Base-by-base conservation (phyloP, 345 rosid genomes). In the Salix arbutifolia region DNA sequence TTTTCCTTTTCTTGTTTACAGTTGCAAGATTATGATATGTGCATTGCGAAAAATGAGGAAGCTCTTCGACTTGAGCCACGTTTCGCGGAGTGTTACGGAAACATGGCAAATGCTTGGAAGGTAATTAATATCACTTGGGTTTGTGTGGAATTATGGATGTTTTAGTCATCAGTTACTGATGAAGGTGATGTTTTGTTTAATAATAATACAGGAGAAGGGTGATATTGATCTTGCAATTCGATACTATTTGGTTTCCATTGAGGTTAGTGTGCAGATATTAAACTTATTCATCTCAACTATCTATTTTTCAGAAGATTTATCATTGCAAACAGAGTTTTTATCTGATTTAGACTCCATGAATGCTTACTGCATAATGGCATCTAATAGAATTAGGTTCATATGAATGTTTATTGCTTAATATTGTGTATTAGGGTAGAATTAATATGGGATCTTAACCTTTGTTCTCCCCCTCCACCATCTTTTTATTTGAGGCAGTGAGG, bases 91-190 rank as follows among this genome's bases (percentile, higher is more conserved):
- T 96, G 99, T 82, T 96, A 92, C 83, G 99, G 99, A 62, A 96
- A 96, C 84, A 92, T 92, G 97, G 99, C 99, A 74, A 96, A 96
- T 79, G 99, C 99, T 35, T 92, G 97, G 97, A 96, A 96, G 98
- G 99, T 90, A 84, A 75, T 65, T 61, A 12, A 33, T 50, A 21
- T 67, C 46, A 66, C 37, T 4, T 58, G 64, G 64, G 28, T 56
- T 21, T 69, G 17, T 69, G 7, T 38, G 71, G 33, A 28, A 14
- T 65, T 52, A 1, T 52, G 17, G 40, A 67, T 58, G 21, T 56
- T 73, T 66, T 52, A 19, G 66, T 25, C 14, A 21, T 35, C 65
- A 33, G 23, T 12, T 74, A 19, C 67, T 56, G 6, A 40, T 69
- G 64, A 44, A 48, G 38, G 21, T 50, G 18, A 8, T 52, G 35